Percentiles rank a stretch among this genome's conserved stretches.
These are phyloP conservation scores for Epichloe elymi DNA, from an alignment of 2,329 filamentous ascomycete species.

Conservation along the genomic window DNA sequence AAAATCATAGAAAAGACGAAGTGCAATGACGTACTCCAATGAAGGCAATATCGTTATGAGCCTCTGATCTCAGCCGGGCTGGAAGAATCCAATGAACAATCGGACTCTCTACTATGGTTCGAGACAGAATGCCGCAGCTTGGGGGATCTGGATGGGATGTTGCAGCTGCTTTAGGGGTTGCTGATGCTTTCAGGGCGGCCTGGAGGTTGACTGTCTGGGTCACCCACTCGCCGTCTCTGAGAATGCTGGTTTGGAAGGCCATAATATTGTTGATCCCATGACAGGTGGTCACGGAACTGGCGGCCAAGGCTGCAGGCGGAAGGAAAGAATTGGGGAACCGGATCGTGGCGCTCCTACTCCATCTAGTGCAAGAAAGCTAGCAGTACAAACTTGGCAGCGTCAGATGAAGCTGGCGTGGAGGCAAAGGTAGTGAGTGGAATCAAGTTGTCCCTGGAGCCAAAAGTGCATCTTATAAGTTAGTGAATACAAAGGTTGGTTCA, in stretches of 20 bases:
- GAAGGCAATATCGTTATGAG: constrained; percentile 72
- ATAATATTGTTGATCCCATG: constrained; percentile 20
- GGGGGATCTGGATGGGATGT: constrained; percentile 31
- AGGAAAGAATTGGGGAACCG: not conserved
- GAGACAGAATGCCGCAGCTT: constrained; percentile 59
- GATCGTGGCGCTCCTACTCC: not conserved
- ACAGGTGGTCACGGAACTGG: not conserved
- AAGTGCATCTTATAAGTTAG: not conserved
- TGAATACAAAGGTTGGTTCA: not conserved
- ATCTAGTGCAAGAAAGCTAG: not conserved
- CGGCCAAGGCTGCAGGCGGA: not conserved
- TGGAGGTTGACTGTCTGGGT: constrained; percentile 35
- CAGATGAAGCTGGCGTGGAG: not conserved
- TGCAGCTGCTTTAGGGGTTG: constrained; percentile 17
- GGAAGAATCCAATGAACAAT: constrained; percentile 65
- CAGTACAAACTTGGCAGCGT: not conserved
- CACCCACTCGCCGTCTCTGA: constrained; percentile 43
- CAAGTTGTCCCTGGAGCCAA: not conserved
- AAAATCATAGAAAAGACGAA: not conserved
- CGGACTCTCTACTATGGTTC: constrained; percentile 65
- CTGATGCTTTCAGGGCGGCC: constrained; percentile 27
- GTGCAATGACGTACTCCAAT: constrained; percentile 49
- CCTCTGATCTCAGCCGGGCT: constrained; percentile 56
- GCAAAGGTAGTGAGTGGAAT: not conserved
- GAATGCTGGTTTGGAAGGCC: constrained; percentile 40